A percentile compares a stretch with the other conserved stretches of the same genome.
Conservation (phyloP, 2,329 filamentous ascomycete genomes). For the Ophiostoma ips region DNA sequence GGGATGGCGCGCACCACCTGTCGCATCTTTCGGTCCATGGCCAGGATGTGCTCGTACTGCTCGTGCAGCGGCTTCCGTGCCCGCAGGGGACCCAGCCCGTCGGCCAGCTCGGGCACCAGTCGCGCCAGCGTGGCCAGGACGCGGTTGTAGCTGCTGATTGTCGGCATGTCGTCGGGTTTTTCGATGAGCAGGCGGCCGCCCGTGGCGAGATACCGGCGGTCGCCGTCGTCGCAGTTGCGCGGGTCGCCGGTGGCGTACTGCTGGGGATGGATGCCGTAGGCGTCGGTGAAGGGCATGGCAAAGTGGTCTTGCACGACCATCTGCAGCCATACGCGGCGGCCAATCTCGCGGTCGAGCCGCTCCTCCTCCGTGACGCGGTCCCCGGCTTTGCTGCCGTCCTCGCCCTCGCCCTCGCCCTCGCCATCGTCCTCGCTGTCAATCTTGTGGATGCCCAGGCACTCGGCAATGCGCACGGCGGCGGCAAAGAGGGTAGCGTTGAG, state of each 20-base stretch:
- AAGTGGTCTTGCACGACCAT: constrained; percentile 25
- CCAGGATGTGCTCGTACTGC: constrained; percentile 22
- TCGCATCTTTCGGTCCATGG: constrained; percentile 21
- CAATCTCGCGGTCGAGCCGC: constrained; percentile 19
- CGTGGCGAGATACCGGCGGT: constrained; percentile 18
- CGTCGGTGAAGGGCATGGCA: constrained; percentile 23
- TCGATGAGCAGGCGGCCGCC: constrained; percentile 6
- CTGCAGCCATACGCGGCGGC: constrained; percentile 24
- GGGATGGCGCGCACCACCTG: constrained; percentile 21
- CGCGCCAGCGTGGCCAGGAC: constrained; percentile 19
- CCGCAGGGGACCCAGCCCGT: constrained; percentile 21
- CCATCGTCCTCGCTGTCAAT: constrained; percentile 7
- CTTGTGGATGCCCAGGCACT: constrained; percentile 15
- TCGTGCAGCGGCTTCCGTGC: constrained; percentile 17
- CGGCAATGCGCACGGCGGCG: constrained; percentile 22
- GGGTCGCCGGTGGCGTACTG: constrained; percentile 21
- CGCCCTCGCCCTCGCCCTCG: background rate
- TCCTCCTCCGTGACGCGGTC: constrained; percentile 2
- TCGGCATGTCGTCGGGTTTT: constrained; percentile 9
- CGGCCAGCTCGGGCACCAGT: constrained; percentile 19
- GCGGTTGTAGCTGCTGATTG: constrained; percentile 16
- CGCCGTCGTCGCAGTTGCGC: constrained; percentile 21
- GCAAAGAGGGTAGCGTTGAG: constrained; percentile 20
- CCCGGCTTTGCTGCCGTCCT: constrained; percentile 7
- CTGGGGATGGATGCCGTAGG: constrained; percentile 22